Evolutionary conservation across 2,329 filamentous ascomycete species (phyloP).

Genomic region (Diplodia sapinea): DNA sequence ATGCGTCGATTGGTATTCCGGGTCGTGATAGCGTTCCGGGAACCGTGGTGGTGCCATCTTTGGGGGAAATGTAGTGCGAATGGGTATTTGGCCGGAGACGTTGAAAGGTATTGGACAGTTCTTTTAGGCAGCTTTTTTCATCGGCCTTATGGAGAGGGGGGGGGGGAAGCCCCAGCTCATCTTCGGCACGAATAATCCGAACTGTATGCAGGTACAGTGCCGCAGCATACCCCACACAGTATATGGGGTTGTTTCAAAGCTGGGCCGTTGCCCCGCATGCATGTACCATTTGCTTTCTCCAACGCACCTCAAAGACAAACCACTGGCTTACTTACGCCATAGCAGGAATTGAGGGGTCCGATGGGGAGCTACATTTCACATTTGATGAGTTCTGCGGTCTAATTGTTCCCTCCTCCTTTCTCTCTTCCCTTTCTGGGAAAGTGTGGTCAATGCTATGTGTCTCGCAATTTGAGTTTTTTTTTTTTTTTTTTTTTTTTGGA

Average conservation of each 20-base stretch:
- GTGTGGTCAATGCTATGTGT: not conserved
- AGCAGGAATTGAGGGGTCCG: not conserved
- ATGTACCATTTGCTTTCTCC: not conserved
- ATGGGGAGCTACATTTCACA: not conserved
- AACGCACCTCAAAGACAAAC: not conserved
- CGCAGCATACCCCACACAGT: not conserved
- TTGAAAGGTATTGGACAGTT: not conserved
- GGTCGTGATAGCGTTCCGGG: conserved; percentile 45
- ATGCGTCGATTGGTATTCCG: conserved; percentile 52
- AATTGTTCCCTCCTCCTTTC: too few species aligned
- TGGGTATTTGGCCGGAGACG: too few species aligned
- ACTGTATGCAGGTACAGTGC: not conserved
- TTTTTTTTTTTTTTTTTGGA: too few species aligned
- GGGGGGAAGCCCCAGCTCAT: not conserved
- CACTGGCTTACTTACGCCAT: not conserved
- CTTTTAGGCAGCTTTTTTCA: not conserved
- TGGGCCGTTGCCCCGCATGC: not conserved
- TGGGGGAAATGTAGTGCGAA: not conserved
- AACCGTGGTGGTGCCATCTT: conserved; percentile 1
- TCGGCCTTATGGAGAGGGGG: not conserved
- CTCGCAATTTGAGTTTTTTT: too few species aligned
- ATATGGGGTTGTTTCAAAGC: not conserved
- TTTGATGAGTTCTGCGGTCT: not conserved
- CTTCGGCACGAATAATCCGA: not conserved
- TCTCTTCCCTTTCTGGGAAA: not conserved